These are phyloP conservation scores for Penicillium paradoxum DNA, from an alignment of 495 filamentous ascomycete species.

Conservation along the genomic window DNA sequence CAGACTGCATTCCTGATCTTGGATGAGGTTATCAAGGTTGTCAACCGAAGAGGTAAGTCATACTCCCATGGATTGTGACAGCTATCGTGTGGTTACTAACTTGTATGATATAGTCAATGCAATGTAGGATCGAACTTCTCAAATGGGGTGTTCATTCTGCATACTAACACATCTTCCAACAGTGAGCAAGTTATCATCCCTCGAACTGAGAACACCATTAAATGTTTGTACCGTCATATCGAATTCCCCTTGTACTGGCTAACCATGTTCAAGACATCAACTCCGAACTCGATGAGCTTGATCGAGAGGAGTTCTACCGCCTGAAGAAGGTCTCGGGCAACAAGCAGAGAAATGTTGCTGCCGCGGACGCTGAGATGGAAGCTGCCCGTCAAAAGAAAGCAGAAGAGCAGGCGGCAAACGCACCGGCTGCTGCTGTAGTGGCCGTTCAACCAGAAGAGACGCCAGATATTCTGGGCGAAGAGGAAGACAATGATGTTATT, in stretches of 20 bases:
- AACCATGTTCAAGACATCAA: slow-evolving; percentile 70
- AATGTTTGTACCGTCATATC: slow-evolving; percentile 53
- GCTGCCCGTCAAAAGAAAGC: slow-evolving; percentile 50
- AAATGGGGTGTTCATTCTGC: neutral
- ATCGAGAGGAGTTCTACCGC: slow-evolving; percentile 97
- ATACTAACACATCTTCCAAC: slow-evolving; percentile 13
- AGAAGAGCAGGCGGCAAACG: slow-evolving; percentile 26
- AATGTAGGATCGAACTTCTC: slow-evolving; percentile 57
- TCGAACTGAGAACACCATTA: slow-evolving; percentile 97
- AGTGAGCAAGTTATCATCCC: slow-evolving; percentile 96
- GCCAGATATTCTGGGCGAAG: slow-evolving; percentile 71
- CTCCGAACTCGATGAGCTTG: slow-evolving; percentile 94
- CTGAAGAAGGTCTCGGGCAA: slow-evolving; percentile 97
- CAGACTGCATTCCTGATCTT: slow-evolving; percentile 96
- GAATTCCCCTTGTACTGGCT: slow-evolving; percentile 2
- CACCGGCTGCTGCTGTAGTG: slow-evolving; percentile 22
- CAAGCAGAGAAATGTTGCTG: slow-evolving; percentile 80
- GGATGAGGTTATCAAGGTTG: slow-evolving; percentile 98
- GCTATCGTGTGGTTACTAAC: slow-evolving; percentile 21
- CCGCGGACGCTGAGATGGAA: slow-evolving; percentile 67
- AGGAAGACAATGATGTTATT: slow-evolving; percentile 92
- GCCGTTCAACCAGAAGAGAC: slow-evolving; percentile 33
- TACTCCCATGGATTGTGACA: neutral
- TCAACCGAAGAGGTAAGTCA: slow-evolving; percentile 80
- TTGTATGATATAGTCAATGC: slow-evolving; percentile 65